Base-by-base conservation (phyloP, 2,329 filamentous ascomycete genomes). In the Epichloe uncinata region DNA sequence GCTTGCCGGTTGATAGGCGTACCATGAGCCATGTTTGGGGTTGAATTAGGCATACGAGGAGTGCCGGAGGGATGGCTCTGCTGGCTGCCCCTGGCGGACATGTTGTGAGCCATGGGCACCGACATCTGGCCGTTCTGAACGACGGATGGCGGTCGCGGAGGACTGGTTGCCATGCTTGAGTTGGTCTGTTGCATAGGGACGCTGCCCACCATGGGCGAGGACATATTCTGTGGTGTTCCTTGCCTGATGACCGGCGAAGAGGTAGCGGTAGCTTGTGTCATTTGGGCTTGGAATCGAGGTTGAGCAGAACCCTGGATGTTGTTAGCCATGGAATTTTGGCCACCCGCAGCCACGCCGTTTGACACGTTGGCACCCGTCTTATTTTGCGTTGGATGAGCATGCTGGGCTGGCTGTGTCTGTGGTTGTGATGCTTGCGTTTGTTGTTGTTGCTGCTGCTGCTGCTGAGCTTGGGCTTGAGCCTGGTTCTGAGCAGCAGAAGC, bases 101-200 rank as follows among this genome's bases (percentile, higher is more conserved):
- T 84, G 56, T 71, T 76, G 57, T 78, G 74, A 0, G 78, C 67
- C 73, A 81, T 80, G 4, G 79, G 75, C 0, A 72, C 78, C 6
- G 73, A 70, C 72, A 81, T 80, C 0, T 74, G 70, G 2, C 66
- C 74, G 48, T 73, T 77, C 53, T 82, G 81, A 3, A 80, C 78
- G 5, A 81, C 80, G 15, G 83, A 86, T 0, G 81, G 69, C 15
- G 84, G 81, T 42, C 83, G 73, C 16, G 80, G 71, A 26, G 84
- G 84, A 58, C 82, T 87, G 47, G 73, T 79, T 18, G 80, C 81
- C 73, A 85, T 82, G 57, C 75, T 82, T 1, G 83, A 85, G 45
- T 76, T 79, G 30, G 79, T 80, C 36, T 75, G 73, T 54, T 82
- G 78, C 81, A 85, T 84, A 0, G 78, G 68, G 26, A 77, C 75